These are phyloP conservation scores for Syzygium aqueum DNA, from an alignment of 345 rosid genomes.

Conservation along the genomic window DNA sequence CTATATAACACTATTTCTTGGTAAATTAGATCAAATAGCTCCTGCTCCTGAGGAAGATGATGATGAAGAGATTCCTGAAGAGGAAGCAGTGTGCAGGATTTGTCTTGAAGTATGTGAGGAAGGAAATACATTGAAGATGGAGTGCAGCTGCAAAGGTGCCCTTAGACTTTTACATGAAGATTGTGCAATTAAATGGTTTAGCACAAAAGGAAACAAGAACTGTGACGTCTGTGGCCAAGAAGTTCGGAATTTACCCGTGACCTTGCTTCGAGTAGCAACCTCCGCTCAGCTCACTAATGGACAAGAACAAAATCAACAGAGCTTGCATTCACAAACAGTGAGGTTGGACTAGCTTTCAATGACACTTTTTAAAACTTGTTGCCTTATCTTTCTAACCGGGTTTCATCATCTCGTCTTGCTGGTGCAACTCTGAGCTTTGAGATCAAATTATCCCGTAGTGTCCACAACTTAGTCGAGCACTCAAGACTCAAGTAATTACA, in stretches of 20 bases:
- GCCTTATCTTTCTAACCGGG: background rate
- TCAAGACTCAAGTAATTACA: background rate
- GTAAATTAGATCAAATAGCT: constrained; percentile 50
- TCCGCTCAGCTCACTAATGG: constrained; percentile 35
- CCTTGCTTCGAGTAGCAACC: constrained; percentile 55
- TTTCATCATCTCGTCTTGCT: background rate
- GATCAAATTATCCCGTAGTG: background rate
- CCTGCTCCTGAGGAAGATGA: constrained; percentile 37
- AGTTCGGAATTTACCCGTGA: constrained; percentile 84
- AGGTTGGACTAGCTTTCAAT: constrained; percentile 28
- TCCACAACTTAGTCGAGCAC: background rate
- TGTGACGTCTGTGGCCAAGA: constrained; percentile 91
- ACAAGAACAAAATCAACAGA: constrained; percentile 40
- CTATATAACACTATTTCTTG: constrained; percentile 1
- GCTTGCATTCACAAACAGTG: constrained; percentile 25
- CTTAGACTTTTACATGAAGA: constrained; percentile 83
- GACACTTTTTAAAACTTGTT: background rate
- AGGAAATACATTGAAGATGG: constrained; percentile 91
- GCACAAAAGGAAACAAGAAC: constrained; percentile 63
- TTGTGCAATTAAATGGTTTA: constrained; percentile 90
- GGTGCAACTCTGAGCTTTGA: background rate
- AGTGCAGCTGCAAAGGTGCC: constrained; percentile 93
- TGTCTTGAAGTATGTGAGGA: constrained; percentile 80
- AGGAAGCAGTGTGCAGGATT: constrained; percentile 92
- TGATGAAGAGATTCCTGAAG: constrained; percentile 95